phyloP scores from a whole-genome alignment of 805 yeast species.

The Candida multigemmis region DNA sequence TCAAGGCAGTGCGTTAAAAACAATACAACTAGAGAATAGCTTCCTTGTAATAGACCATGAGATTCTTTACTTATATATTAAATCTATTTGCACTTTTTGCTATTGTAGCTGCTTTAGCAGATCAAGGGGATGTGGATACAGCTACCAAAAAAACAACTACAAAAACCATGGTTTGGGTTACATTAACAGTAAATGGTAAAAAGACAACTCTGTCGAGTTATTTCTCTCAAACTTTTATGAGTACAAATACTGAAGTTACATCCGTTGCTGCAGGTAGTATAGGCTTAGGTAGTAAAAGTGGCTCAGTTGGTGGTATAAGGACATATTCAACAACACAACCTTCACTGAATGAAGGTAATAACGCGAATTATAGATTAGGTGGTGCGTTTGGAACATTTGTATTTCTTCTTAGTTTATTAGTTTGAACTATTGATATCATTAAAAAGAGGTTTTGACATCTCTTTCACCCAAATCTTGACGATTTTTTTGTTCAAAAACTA shows the following conservation, averaged over 20 bases:
- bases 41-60: too few relatives aligned
- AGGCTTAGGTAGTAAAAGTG: slow-evolving; percentile 21
- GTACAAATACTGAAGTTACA: slow-evolving; percentile 10
- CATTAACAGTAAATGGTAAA: slow-evolving; percentile 23
- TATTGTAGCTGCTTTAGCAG: slow-evolving; percentile 7
- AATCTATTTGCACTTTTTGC: slow-evolving; percentile 3
- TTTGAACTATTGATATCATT: too few relatives aligned
- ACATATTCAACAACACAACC: slow-evolving; percentile 19
- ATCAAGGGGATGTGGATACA: slow-evolving; percentile 8
- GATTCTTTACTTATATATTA: too few relatives aligned
- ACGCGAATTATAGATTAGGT: neutral
- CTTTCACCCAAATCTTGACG: too few relatives aligned
- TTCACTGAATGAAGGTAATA: slow-evolving; percentile 26
- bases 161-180: slow-evolving; percentile 24
- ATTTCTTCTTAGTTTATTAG: too few relatives aligned
- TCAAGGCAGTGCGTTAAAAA: too few relatives aligned
- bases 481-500: too few relatives aligned
- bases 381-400: slow-evolving; percentile 3
- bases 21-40: too few relatives aligned
- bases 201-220: slow-evolving; percentile 12
- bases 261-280: slow-evolving; percentile 15
- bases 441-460: neutral
- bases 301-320: slow-evolving; percentile 20
- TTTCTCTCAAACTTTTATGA: slow-evolving; percentile 17
- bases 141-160: slow-evolving; percentile 3